Evolutionary conservation across 2,329 filamentous ascomycete genomes (phyloP).

Genomic region (Pseudohalonectria lignicola): DNA sequence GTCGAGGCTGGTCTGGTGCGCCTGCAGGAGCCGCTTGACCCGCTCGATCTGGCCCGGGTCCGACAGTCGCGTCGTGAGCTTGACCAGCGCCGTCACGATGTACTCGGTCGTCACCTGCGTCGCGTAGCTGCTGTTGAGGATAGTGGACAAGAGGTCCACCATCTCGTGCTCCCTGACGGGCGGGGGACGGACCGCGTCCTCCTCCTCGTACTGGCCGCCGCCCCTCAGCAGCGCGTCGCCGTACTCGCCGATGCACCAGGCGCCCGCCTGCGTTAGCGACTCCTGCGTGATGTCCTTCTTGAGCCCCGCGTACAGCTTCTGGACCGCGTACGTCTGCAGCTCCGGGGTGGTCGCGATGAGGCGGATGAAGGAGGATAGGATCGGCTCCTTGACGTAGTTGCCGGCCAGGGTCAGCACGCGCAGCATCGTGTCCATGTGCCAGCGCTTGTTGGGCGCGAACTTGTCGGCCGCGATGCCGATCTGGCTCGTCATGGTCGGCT

Average conservation of each 20-base stretch:
- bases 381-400: conserved; percentile 96
- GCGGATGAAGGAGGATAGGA: conserved; percentile 90
- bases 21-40: conserved; percentile 65
- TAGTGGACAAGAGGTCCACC: conserved; percentile 82
- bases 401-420: conserved; percentile 87
- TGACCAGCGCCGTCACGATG: conserved; percentile 90
- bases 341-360: conserved; percentile 91
- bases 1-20: conserved; percentile 76
- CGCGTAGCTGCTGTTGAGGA: conserved; percentile 89
- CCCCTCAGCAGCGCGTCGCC: conserved; percentile 82
- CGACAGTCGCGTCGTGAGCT: conserved; percentile 78
- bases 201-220: conserved; percentile 89
- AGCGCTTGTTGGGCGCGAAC: conserved; percentile 92
- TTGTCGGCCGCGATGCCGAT: conserved; percentile 95
- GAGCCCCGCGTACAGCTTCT: conserved; percentile 82
- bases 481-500: conserved; percentile 95
- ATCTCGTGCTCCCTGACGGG: conserved; percentile 80
- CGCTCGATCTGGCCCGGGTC: conserved; percentile 81
- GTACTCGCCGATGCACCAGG: conserved; percentile 97
- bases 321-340: conserved; percentile 89
- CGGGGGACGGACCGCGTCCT: conserved; percentile 48
- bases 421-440: conserved; percentile 97
- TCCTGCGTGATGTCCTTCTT: conserved; percentile 98
- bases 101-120: conserved; percentile 90
- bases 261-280: conserved; percentile 80